Base-by-base conservation (phyloP, 805 yeast species). In the Schizosaccharomyces japonicus region DNA sequence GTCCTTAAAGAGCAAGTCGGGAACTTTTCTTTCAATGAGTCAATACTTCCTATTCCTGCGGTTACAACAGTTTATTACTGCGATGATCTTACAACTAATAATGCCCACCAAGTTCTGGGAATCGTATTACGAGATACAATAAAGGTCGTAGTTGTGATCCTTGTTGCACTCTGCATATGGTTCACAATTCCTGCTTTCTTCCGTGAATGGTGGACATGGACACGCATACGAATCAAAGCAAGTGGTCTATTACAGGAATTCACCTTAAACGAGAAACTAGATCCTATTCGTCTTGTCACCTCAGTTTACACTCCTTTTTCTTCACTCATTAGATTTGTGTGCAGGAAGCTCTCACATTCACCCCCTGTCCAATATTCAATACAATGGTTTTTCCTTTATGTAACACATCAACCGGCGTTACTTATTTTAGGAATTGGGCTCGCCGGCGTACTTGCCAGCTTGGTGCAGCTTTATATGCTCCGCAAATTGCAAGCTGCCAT, bases 391-490 rank as follows among this genome's bases (percentile, higher is more conserved):
- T 47, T 71, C 1, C 64, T 63, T 40, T 76, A 77, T 56, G 52
- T 69, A n/a, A 58, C 72, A 1, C 70, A 83, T 1, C 61, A 67
- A 2, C 66, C 72, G 10, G 71, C 85, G 0, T 49, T 69, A 1
- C 54, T 68, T 0, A 54, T 76, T 0, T 56, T 81, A 1, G 58
- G 70, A 1, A 52, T 81, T 0, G 80, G 78, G 0, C 4, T 76
- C 0, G 61, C 71, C 13, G 90, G 90, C 0, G 48, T 79, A 0
- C 10, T 71, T 0, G 59, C 74, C 1, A 71, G 76, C 15, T 47
- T 67, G 1, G 56, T 76, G 1, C 93, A 83, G 58, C 67, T 60
- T 27, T 55, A 68, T 2, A 55, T 81, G 0, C 53, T 80, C 2
- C 49, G 54, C 2, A 50, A 53, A 1, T 52, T 67, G 6, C 47